Percentiles rank a stretch among this genome's conserved stretches.
Evolutionary conservation across 768 basidiomycete species (phyloP).

Genomic region (Lentinula detonsa): DNA sequence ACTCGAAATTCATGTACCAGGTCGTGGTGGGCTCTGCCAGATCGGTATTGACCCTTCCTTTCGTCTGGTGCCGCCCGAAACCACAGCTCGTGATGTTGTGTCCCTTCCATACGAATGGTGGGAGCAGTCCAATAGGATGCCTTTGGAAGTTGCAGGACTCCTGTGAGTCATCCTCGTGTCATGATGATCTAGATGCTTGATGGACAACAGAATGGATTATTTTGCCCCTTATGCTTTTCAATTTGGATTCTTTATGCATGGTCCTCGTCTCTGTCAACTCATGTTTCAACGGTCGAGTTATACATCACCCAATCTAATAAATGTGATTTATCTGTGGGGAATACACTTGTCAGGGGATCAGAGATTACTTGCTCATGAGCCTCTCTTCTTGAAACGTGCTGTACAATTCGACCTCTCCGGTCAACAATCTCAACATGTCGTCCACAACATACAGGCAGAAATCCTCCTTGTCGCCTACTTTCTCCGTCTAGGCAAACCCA

Average conservation of each 20-base stretch:
- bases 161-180: slow-evolving; percentile 5
- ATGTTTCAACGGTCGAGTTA: slow-evolving; percentile 15
- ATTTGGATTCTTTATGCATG: slow-evolving; percentile 43
- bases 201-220: slow-evolving; percentile 24
- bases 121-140: slow-evolving; percentile 7
- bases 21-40: slow-evolving; percentile 7
- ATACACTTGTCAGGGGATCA: slow-evolving; percentile 18
- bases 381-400: slow-evolving; percentile 26
- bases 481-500: slow-evolving; percentile 11
- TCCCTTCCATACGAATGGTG: slow-evolving; percentile 11
- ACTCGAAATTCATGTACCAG: not conserved
- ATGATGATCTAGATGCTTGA: not conserved
- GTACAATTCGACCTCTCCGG: slow-evolving; percentile 11
- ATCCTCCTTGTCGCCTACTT: slow-evolving; percentile 29
- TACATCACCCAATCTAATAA: slow-evolving; percentile 19
- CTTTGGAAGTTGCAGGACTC: slow-evolving; percentile 7
- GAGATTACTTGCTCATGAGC: slow-evolving; percentile 18
- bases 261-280: slow-evolving; percentile 26
- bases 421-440: slow-evolving; percentile 23
- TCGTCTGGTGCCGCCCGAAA: not conserved
- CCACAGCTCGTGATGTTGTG: not conserved
- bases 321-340: slow-evolving; percentile 25
- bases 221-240: slow-evolving; percentile 35
- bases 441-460: slow-evolving; percentile 33
- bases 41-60: not conserved